These are phyloP conservation scores for Mortierella sp. DNA, from an alignment of 371 early-diverging fungal species.

Conservation along the genomic window DNA sequence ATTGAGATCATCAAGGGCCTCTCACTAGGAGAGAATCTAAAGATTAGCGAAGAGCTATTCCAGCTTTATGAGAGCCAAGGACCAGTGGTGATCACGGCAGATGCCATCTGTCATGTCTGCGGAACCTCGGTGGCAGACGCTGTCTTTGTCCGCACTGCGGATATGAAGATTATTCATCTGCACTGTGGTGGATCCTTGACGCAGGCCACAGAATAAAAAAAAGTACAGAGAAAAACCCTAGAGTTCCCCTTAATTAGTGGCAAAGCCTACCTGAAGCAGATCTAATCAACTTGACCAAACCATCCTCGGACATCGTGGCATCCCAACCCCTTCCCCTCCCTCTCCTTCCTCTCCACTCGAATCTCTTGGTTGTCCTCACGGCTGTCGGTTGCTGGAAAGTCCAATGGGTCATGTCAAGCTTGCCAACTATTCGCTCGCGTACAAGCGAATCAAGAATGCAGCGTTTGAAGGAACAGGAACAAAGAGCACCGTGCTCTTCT, in stretches of 20 bases:
- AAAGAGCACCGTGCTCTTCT: constrained; percentile 64
- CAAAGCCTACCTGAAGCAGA: not conserved
- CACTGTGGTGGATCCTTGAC: constrained; percentile 57
- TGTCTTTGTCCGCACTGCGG: constrained; percentile 62
- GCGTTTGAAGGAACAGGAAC: constrained; percentile 37
- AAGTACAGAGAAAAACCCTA: no score
- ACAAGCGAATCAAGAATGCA: constrained; percentile 48
- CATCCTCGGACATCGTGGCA: no score
- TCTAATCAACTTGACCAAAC: no score
- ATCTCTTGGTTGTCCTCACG: not conserved
- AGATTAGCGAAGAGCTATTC: constrained; percentile 61
- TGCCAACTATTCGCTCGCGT: constrained; percentile 50
- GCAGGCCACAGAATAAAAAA: no score
- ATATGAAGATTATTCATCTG: constrained; percentile 63
- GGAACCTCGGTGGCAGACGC: constrained; percentile 59
- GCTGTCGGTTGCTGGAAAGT: not conserved
- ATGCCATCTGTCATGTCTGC: constrained; percentile 62
- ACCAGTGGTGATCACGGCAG: constrained; percentile 57
- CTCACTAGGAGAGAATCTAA: constrained; percentile 69
- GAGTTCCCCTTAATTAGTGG: constrained; percentile 7
- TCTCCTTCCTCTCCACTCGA: not conserved
- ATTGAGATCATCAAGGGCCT: constrained; percentile 66
- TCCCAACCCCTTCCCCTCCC: no score
- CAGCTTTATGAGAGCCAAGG: constrained; percentile 60
- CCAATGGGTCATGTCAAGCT: constrained; percentile 53